These are phyloP conservation scores for Lecanicillium sp. DNA, from an alignment of 2,329 filamentous ascomycete genomes.

Conservation along the genomic window DNA sequence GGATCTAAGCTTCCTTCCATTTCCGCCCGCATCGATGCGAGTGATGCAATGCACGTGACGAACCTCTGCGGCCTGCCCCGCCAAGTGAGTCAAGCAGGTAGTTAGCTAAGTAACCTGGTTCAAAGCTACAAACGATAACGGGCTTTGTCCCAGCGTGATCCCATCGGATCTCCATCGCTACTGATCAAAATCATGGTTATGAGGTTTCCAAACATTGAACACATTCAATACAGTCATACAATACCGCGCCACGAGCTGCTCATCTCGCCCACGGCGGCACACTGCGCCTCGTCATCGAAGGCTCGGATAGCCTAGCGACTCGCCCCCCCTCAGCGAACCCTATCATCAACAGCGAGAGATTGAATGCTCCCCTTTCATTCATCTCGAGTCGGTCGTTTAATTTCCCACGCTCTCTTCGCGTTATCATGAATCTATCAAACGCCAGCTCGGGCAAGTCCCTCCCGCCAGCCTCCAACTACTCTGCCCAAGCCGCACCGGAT, in stretches of 20 bases:
- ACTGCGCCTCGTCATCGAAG: not conserved
- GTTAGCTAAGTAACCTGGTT: constrained; percentile 17
- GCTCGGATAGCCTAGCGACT: not conserved
- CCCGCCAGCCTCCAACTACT: constrained; percentile 36
- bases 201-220: not conserved
- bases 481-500: constrained; percentile 34
- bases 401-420: not conserved
- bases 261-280: not conserved
- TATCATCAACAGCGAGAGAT: constrained; percentile 18
- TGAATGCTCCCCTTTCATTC: constrained; percentile 11
- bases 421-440: constrained; percentile 30
- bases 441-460: constrained; percentile 45
- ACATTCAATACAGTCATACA: not conserved
- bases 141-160: constrained; percentile 26
- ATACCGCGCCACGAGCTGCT: not conserved
- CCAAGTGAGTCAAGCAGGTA: constrained; percentile 17
- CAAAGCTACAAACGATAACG: constrained; percentile 11
- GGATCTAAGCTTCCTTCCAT: too few relatives aligned
- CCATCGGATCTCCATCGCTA: constrained; percentile 17
- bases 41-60: constrained; percentile 8
- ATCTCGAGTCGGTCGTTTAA: constrained; percentile 9
- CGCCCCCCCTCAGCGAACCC: constrained; percentile 8
- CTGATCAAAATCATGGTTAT: constrained; percentile 1
- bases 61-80: constrained; percentile 13
- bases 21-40: not conserved